These are phyloP conservation scores for Hansenula lynferdii DNA, from an alignment of 1,139 yeast genomes.

Conservation along the genomic window DNA sequence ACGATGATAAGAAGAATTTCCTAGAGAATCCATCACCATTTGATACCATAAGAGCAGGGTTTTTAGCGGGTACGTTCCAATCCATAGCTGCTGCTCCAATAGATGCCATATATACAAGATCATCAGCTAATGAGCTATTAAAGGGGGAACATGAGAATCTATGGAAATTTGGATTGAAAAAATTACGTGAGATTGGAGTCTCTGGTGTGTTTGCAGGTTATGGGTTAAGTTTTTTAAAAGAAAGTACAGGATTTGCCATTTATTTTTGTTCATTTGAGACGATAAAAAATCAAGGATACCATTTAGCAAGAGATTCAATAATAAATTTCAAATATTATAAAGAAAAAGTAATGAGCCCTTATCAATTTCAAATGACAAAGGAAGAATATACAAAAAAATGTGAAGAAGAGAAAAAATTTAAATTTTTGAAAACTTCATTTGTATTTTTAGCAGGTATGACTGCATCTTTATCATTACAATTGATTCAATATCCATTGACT, in stretches of 20 bases:
- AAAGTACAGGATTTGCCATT: constrained; percentile 79
- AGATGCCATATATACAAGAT: constrained; percentile 84
- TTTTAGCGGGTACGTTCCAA: constrained; percentile 80
- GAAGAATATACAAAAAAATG: constrained; percentile 22
- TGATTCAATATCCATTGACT: constrained; percentile 78
- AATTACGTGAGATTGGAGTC: constrained; percentile 68
- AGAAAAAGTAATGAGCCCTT: constrained; percentile 9
- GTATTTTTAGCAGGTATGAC: constrained; percentile 84
- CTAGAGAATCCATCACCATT: constrained; percentile 27
- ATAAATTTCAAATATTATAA: constrained; percentile 18
- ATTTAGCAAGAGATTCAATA: constrained; percentile 30
- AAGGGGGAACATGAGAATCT: constrained; percentile 64
- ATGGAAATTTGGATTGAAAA: constrained; percentile 71
- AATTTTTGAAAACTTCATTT: constrained; percentile 60
- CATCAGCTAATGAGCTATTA: constrained; percentile 68
- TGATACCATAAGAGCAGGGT: constrained; percentile 78
- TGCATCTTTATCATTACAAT: constrained; percentile 73
- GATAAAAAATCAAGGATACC: constrained; percentile 66
- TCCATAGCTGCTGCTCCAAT: constrained; percentile 93
- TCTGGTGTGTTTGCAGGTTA: constrained; percentile 91
- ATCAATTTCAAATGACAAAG: constrained; percentile 8
- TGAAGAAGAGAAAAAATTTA: constrained; percentile 25
- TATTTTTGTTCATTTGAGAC: constrained; percentile 83
- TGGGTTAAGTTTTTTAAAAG: constrained; percentile 70
- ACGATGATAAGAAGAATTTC: constrained; percentile 22